Base-by-base conservation (phyloP, 148 eudicot species). In the Linanthus parryae region DNA sequence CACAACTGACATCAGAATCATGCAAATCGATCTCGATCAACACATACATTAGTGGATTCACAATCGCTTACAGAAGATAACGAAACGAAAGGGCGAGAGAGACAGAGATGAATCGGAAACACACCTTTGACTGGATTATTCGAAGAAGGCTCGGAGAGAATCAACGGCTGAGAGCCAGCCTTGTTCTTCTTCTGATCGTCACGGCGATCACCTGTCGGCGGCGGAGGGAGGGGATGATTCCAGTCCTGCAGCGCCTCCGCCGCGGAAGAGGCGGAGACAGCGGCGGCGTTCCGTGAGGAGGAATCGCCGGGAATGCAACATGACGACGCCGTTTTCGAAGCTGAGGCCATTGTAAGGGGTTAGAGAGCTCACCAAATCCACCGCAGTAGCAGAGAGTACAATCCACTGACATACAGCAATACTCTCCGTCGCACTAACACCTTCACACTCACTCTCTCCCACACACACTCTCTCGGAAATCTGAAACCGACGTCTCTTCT, bases 271-370 rank as follows among this genome's bases (percentile, higher is more conserved):
- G 35, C 43, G 17, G 71, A 44, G 16, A 41, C 44, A 8, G 58
- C 36, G 40, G 65, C 52, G 28, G 71, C 26, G 5, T 13, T 5
- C 12, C n/a, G n/a, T 8, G 48, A 14, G 20, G 20, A 25, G 17
- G n/a, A 28, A 10, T 13, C 56, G 7, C 22, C 42, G 21, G 42
- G 19, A 0, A 33, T 15, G 59, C 51, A 25, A 24, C 39, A 25
- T 68, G 44, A 40, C 88, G 81, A 37, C 88, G 80, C 27, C 71
- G 61, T 66, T 81, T 81, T 55, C 88, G 69, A 0, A 77, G 76
- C 28, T 77, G 88, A 10, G 88, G 88, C 88, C 88, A 81, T 81
- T 81, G 80, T 20, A 77, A 47, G 7, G 81, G 87, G 58, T 81
- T 81, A 24, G 78, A 75, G 44, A 77, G 69, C 69, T 81, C 80